A percentile compares a stretch with the other conserved stretches of the same genome.
Conservation (phyloP, 148 eudicot species). For the Rhododendron ovatum region DNA sequence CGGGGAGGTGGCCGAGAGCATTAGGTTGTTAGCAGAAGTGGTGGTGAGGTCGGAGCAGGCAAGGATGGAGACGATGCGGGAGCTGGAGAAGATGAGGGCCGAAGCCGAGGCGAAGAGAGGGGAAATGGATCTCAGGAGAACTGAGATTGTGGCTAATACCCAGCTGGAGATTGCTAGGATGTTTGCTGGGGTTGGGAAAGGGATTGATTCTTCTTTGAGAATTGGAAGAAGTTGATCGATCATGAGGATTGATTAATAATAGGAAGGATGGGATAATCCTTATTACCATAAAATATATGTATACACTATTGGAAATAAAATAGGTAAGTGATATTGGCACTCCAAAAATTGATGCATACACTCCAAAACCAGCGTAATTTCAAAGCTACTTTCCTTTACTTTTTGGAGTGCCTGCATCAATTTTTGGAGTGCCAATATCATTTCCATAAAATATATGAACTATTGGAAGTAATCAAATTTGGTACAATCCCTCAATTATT, state of each 20-base stretch:
- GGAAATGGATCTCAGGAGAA: conserved; percentile 71
- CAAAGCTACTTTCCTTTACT: no score
- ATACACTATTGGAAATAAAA: background rate
- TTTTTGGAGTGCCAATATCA: no score
- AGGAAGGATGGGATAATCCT: background rate
- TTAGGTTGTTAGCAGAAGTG: conserved; percentile 68
- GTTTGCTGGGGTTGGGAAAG: conserved; percentile 52
- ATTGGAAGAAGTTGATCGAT: conserved; percentile 37
- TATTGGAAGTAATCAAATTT: background rate
- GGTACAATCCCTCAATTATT: background rate
- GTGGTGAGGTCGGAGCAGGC: conserved; percentile 61
- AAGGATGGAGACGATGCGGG: conserved; percentile 70
- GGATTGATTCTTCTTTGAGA: conserved; percentile 47
- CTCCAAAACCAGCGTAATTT: no score
- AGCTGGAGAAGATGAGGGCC: conserved; percentile 75
- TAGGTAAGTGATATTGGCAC: no score
- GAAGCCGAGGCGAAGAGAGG: conserved; percentile 80
- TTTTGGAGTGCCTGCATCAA: no score
- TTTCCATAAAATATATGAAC: background rate
- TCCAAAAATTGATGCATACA: no score
- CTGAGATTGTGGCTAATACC: conserved; percentile 81
- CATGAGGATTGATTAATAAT: background rate
- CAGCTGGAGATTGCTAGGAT: conserved; percentile 85
- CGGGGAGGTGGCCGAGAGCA: conserved; percentile 61
- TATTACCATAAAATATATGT: background rate